These are phyloP conservation scores for Erodium maritimum DNA, from an alignment of 345 rosid genomes.

Conservation along the genomic window DNA sequence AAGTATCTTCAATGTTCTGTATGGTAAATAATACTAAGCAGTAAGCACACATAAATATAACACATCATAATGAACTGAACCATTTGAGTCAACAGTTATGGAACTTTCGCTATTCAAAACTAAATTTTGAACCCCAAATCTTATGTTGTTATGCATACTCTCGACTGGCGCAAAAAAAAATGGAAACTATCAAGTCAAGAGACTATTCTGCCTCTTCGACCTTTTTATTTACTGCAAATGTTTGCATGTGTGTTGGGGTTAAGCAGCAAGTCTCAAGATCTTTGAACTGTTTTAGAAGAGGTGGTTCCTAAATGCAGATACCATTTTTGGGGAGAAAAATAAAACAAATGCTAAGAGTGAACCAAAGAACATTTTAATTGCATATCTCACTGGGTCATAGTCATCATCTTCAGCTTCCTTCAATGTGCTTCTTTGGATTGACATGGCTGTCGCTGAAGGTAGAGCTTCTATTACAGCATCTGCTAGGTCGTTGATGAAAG, in stretches of 20 bases:
- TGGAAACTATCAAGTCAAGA: too few relatives aligned
- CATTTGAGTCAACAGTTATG: too few relatives aligned
- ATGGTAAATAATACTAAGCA: too few relatives aligned
- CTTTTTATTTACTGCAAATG: neutral
- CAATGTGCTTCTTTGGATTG: too few relatives aligned
- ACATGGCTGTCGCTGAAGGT: neutral
- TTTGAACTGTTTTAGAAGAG: constrained; percentile 17
- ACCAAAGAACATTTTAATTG: constrained; percentile 58
- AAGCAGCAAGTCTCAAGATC: neutral
- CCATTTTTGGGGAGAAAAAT: constrained; percentile 48
- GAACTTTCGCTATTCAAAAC: too few relatives aligned
- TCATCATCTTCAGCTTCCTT: constrained; percentile 19
- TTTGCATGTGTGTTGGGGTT: neutral
- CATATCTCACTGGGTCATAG: constrained; percentile 33
- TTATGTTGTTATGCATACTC: too few relatives aligned
- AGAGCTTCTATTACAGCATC: neutral
- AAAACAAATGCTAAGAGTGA: constrained; percentile 59
- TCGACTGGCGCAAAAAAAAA: too few relatives aligned
- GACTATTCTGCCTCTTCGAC: too few relatives aligned
- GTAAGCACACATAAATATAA: too few relatives aligned
- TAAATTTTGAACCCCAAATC: too few relatives aligned
- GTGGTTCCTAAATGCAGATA: constrained; percentile 45
- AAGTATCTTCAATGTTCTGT: too few relatives aligned
- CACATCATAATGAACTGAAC: too few relatives aligned
- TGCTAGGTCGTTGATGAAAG: neutral